These are phyloP conservation scores for Allomyces macrogynus DNA, from an alignment of 192 early-diverging fungal genomes.

Conservation along the genomic window DNA sequence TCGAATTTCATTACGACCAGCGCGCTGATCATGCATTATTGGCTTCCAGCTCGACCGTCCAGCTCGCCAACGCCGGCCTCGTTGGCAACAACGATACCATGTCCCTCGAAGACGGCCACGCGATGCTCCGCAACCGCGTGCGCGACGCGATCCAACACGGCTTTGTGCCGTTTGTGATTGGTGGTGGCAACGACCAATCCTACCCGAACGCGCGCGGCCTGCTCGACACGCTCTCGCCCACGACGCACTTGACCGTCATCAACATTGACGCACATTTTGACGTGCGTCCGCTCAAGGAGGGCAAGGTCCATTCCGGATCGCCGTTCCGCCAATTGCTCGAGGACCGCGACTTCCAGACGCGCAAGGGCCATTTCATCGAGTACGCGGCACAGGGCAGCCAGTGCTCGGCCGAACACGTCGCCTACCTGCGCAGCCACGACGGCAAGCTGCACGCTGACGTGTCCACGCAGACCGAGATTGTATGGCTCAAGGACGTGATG, in stretches of 20 bases:
- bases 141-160: constrained; percentile 2
- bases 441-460: neutral
- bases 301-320: constrained; percentile 4
- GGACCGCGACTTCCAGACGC: constrained; percentile 3
- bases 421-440: neutral
- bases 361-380: constrained; percentile 4
- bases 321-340: constrained; percentile 11
- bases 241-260: constrained; percentile 5
- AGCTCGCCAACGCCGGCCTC: too few species aligned
- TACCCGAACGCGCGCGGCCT: constrained; percentile 9
- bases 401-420: constrained; percentile 7
- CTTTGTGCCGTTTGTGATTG: constrained; percentile 7
- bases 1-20: too few species aligned
- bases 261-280: constrained; percentile 12
- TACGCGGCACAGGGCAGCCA: constrained; percentile 8
- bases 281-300: constrained; percentile 4
- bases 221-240: neutral
- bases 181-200: constrained; percentile 10
- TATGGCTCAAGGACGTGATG: constrained; percentile 5
- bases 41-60: too few species aligned
- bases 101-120: constrained; percentile 7
- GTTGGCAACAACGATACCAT: constrained; percentile 2
- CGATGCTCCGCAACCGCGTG: constrained; percentile 1
- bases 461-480: neutral
- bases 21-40: too few species aligned